Percentiles rank a stretch among this genome's conserved stretches.
phyloP scores from a whole-genome alignment of 768 basidiomycete genomes.

The Collybiopsis confluens region DNA sequence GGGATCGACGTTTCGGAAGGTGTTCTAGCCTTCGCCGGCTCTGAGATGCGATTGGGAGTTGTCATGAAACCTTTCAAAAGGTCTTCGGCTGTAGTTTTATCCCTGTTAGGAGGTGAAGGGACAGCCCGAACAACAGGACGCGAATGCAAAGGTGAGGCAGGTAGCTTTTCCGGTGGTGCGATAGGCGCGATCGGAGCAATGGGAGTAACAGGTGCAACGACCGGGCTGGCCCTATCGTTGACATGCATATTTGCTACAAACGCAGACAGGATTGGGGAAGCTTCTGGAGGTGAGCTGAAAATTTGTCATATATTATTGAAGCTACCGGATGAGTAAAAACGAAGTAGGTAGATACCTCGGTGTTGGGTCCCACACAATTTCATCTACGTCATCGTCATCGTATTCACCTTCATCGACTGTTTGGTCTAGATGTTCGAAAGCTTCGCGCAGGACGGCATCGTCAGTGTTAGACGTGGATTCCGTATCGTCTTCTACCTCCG shows the following conservation, averaged over 20 bases:
- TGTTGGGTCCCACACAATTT: constrained; percentile 77
- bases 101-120: constrained; percentile 16
- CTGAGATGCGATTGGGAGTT: constrained; percentile 22
- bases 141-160: neutral
- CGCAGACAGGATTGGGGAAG: neutral
- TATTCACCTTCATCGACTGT: constrained; percentile 41
- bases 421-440: constrained; percentile 46
- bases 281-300: neutral
- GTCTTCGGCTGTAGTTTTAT: constrained; percentile 61
- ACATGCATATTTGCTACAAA: neutral
- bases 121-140: neutral
- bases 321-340: neutral
- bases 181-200: neutral
- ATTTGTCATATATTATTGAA: neutral
- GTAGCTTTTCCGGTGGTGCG: neutral
- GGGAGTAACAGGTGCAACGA: neutral
- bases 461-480: constrained; percentile 73
- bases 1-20: constrained; percentile 28
- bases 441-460: constrained; percentile 76
- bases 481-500: constrained; percentile 47
- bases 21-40: constrained; percentile 11
- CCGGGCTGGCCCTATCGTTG: neutral
- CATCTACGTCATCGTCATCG: constrained; percentile 70
- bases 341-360: constrained; percentile 19
- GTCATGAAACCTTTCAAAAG: constrained; percentile 55